Evolutionary conservation across 192 early-diverging fungal genomes (phyloP), one percentile per base, ranked within the genome.

Genomic region (Podila verticillata): DNA sequence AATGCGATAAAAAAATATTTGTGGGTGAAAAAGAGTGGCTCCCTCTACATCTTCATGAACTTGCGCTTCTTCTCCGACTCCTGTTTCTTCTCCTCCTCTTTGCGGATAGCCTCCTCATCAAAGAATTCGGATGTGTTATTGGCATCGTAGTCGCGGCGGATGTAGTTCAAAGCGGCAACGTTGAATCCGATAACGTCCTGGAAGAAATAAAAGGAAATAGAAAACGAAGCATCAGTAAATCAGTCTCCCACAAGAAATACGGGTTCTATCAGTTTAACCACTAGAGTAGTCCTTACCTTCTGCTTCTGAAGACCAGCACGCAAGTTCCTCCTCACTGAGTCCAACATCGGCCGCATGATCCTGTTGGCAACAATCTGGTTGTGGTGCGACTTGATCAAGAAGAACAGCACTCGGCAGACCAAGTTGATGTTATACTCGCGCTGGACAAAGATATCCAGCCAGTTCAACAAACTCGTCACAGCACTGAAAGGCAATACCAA

Each of bases 121-220:
- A 92, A 89, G 83, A 93, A 95, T 39, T 92, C 88, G 15, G 92
- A 83, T 9, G 90, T 91, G 30, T 89, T 90, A 61, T 85, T 89
- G 57, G 86, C 88, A 65, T 95, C 91, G 88, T 91, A 95, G 57
- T 96, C 94, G 19, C 93, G 81, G 65, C 86, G 87, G 61, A 97
- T 86, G 63, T 90, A 91, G 63, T 85, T 82, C 22, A 99, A 84
- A 1, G 93, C 96, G 10, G 95, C 96, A 35, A 95, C 66, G 66
- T 98, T 99, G 78, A 92, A 97, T 49, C 97, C 97, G 66, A 97
- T 87, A 56, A 87, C 74, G 68, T 97, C 94, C 84, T 84, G 4
- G 15, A 56, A 49, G 39, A 54, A 66, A 26, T 34, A 30, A 26
- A 29, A 65, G 60, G 57, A 54, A 19, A 57, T 39, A 54, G 1